Conservation (phyloP, 2,329 filamentous ascomycete genomes). For the Pochonia chlamydosporia region DNA sequence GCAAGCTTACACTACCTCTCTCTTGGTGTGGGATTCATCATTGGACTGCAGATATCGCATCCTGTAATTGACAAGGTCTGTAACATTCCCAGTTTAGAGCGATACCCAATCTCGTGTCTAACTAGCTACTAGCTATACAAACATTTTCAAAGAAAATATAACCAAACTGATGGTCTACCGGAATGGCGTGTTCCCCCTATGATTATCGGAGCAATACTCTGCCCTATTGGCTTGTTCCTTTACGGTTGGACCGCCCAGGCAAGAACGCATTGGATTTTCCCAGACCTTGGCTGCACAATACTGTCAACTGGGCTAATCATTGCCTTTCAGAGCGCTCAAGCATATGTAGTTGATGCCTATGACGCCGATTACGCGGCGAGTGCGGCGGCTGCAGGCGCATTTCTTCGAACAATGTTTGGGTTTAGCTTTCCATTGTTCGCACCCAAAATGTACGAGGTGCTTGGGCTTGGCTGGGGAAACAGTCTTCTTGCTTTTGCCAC, state of each 20-base stretch:
- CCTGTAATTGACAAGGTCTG: conserved; percentile 29
- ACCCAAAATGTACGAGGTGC: conserved; percentile 29
- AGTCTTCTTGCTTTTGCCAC: conserved; percentile 26
- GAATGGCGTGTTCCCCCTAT: conserved; percentile 30
- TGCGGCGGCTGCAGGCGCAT: conserved; percentile 46
- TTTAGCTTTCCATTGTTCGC: conserved; percentile 56
- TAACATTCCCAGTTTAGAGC: too few relatives aligned
- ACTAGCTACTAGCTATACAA: conserved; percentile 25
- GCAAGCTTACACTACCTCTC: conserved; percentile 49
- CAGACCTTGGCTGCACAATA: conserved; percentile 48
- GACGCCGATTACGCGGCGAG: conserved; percentile 27
- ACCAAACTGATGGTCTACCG: conserved; percentile 20
- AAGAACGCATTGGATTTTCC: conserved; percentile 43
- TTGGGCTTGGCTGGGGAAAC: conserved; percentile 41
- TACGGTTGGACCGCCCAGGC: conserved; percentile 41
- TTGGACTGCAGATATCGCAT: conserved; percentile 48
- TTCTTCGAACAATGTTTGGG: conserved; percentile 49
- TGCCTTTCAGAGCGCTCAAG: conserved; percentile 51
- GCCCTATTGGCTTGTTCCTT: conserved; percentile 42
- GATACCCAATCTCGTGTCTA: too few relatives aligned
- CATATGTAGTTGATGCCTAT: conserved; percentile 52
- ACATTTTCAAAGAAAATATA: conserved; percentile 17
- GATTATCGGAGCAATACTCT: conserved; percentile 24
- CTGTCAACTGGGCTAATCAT: conserved; percentile 46
- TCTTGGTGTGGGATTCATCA: conserved; percentile 42